Conservation (phyloP, 805 yeast species). For the Komagataella phaffii region DNA sequence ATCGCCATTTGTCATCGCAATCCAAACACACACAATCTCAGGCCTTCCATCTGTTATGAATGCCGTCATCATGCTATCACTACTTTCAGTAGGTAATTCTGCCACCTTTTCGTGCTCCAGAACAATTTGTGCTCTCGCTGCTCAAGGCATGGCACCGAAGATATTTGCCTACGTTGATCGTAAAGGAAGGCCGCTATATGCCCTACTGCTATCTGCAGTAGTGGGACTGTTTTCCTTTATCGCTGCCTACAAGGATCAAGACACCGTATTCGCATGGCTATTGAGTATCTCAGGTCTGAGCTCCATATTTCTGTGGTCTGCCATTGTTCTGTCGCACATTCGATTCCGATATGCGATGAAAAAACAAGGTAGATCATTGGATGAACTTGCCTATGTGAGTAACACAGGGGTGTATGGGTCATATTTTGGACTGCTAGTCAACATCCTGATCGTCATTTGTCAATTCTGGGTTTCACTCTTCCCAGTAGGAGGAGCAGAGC, state of each 20-base stretch:
- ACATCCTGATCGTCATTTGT: constrained; percentile 48
- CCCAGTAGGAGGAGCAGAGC: constrained; percentile 40
- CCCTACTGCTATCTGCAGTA: constrained; percentile 37
- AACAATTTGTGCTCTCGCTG: constrained; percentile 53
- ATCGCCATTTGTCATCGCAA: constrained; percentile 69
- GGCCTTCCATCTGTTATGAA: constrained; percentile 64
- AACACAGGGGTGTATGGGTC: constrained; percentile 63
- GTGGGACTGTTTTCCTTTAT: constrained; percentile 51
- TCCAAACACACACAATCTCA: constrained; percentile 43
- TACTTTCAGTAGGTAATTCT: constrained; percentile 66
- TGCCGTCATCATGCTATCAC: constrained; percentile 61
- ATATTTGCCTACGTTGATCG: constrained; percentile 59
- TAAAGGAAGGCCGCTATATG: constrained; percentile 66
- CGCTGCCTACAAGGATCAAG: constrained; percentile 43
- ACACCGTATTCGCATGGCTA: constrained; percentile 59
- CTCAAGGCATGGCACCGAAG: constrained; percentile 56
- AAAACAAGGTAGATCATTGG: constrained; percentile 53
- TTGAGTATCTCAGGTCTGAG: constrained; percentile 68
- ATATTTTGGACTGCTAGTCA: constrained; percentile 41
- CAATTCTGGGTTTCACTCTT: constrained; percentile 77
- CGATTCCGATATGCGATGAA: constrained; percentile 58
- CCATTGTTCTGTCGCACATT: constrained; percentile 54
- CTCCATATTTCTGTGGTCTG: constrained; percentile 71
- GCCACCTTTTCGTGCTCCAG: constrained; percentile 65
- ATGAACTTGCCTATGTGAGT: constrained; percentile 55